These are phyloP conservation scores for Amorphotheca resinae DNA, from an alignment of 495 filamentous ascomycete species.

Conservation along the genomic window DNA sequence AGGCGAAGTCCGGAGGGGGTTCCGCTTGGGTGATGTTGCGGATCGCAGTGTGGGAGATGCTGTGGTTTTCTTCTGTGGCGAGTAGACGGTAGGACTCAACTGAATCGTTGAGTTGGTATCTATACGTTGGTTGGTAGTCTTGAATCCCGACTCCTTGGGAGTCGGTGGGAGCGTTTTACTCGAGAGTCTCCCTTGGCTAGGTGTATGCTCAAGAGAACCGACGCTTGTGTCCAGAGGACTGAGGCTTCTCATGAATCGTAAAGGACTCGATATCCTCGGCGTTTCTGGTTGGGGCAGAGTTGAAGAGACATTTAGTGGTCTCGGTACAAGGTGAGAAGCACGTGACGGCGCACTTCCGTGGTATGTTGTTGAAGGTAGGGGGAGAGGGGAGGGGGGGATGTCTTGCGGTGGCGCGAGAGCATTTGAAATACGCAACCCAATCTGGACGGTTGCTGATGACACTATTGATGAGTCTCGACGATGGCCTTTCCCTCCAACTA, in stretches of 20 bases:
- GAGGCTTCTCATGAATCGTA: constrained; percentile 1
- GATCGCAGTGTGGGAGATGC: not conserved
- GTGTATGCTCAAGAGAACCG: not conserved
- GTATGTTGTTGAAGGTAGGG: constrained; percentile 9
- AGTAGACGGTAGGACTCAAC: constrained; percentile 18
- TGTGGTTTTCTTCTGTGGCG: constrained; percentile 11
- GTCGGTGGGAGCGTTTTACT: constrained; percentile 20
- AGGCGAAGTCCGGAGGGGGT: not conserved
- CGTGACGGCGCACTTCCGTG: not conserved
- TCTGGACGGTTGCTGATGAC: constrained; percentile 28
- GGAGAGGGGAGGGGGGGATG: not conserved
- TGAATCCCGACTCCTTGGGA: constrained; percentile 7
- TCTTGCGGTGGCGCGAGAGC: constrained; percentile 13
- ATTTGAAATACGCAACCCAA: constrained; percentile 26
- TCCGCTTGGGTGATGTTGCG: not conserved
- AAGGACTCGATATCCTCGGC: not conserved
- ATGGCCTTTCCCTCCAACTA: constrained; percentile 6
- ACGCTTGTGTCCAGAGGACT: not conserved
- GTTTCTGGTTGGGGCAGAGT: constrained; percentile 10
- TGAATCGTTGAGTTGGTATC: too few relatives aligned
- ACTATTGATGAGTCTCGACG: constrained; percentile 24
- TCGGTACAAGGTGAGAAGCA: not conserved
- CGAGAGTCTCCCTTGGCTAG: constrained; percentile 3
- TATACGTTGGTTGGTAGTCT: too few relatives aligned
- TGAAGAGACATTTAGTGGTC: constrained; percentile 1